Evolutionary conservation across 495 filamentous ascomycete genomes (phyloP), one percentile per base, ranked within the genome.

Genomic region (Neurospora cerealis): DNA sequence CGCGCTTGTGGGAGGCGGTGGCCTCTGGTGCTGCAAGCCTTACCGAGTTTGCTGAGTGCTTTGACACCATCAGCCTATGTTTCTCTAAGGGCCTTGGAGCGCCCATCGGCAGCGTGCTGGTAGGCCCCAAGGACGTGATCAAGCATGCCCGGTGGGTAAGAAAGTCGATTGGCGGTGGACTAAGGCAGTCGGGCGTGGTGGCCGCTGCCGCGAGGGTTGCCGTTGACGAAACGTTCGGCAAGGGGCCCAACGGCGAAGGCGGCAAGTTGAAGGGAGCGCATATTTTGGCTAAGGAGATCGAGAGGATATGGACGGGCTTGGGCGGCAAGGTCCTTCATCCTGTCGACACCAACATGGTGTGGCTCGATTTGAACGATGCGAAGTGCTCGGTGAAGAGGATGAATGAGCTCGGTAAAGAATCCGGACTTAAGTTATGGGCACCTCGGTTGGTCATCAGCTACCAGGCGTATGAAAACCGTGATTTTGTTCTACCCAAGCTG

Each of bases 341-440:
- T 9, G 90, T 91, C 4, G 91, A 97, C 77, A 97, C 95, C 48
- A 97, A 98, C 81, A 97, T 97, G 92, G 89, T 96, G 19, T 98
- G 94, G 95, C 75, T 97, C 73, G 92, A 97, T 81, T 81, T 97
- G 38, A 88, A 90, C 37, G 84, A 79, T 13, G 79, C 76, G 7
- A 83, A 85, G 0, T 83, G 90, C 71, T 75, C 78, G 5, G 73
- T 54, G 13, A 83, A 86, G 66, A 80, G 78, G 39, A 84, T 91
- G 40, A 82, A 86, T 24, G 80, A 83, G 72, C 77, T 87, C 19
- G 87, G 84, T 11, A 80, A 83, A 76, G 83, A 87, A 74, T 81
- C 82, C 24, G 91, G 91, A 0, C 70, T 93, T 54, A 87, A 80
- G 73, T 42, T 91, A 0, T 75, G 84, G 24, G 84, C 84, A 11